These are phyloP conservation scores for Ceratobasidium sp. DNA, from an alignment of 1,284 basidiomycete genomes.

Conservation along the genomic window DNA sequence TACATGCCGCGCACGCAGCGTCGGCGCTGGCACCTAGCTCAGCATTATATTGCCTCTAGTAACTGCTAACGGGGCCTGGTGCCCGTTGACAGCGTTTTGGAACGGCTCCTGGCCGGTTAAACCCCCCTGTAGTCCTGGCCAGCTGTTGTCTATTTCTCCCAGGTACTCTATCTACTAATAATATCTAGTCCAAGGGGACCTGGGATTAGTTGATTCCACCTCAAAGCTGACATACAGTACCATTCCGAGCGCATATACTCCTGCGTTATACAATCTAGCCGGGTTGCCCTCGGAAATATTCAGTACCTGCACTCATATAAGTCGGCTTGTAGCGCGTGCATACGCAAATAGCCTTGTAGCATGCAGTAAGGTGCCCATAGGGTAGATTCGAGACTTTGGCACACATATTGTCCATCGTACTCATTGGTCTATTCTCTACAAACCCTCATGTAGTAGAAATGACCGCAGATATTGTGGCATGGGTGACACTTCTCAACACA, in stretches of 20 bases:
- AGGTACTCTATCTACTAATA: not conserved
- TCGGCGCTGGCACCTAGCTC: too few species aligned
- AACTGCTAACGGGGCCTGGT: not conserved
- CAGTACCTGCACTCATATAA: not conserved
- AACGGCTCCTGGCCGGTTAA: constrained; percentile 9
- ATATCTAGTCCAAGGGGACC: not conserved
- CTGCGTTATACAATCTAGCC: constrained; percentile 2
- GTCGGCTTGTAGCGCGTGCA: not conserved
- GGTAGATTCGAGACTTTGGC: too few species aligned
- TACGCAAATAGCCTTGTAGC: too few species aligned
- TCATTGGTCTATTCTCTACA: too few species aligned
- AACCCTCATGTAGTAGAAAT: not conserved
- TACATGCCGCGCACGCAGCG: too few species aligned
- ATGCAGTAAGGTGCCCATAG: too few species aligned
- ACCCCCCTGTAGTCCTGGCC: not conserved
- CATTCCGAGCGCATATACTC: constrained; percentile 31
- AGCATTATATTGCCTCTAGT: not conserved
- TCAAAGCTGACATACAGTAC: not conserved
- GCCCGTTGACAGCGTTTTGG: not conserved
- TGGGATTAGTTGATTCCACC: too few species aligned
- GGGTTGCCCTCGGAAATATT: not conserved
- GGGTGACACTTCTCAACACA: too few species aligned
- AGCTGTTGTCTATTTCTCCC: too few species aligned
- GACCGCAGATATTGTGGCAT: not conserved
- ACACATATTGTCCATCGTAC: too few species aligned